These are phyloP conservation scores for Ganoderma lingzhi DNA, from an alignment of 1,284 basidiomycete species.

Conservation along the genomic window DNA sequence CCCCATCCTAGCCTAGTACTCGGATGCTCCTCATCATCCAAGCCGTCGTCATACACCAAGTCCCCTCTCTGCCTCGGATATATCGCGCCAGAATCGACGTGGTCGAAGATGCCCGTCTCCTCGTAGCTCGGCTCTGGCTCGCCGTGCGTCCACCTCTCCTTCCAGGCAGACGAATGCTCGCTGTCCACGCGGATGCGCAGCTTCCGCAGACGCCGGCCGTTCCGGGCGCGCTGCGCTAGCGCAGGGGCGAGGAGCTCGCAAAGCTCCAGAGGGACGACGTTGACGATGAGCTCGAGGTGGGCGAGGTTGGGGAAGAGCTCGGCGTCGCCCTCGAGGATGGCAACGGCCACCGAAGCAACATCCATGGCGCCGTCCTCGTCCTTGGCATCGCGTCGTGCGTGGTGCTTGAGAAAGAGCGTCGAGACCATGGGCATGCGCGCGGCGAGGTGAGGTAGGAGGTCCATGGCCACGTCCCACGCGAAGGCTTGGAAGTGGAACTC, in stretches of 20 bases:
- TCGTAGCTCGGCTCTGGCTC: not conserved
- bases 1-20: not conserved
- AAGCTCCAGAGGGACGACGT: not conserved
- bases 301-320: not conserved
- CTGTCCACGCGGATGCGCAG: not conserved
- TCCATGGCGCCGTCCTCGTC: not conserved
- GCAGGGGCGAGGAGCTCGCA: not conserved
- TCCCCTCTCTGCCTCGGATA: not conserved
- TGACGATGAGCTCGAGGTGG: slow-evolving; percentile 2
- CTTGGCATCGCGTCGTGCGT: too few relatives aligned
- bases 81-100: not conserved
- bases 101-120: not conserved
- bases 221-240: not conserved
- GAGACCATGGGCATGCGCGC: too few relatives aligned
- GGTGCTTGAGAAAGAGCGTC: too few relatives aligned
- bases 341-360: not conserved
- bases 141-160: too few relatives aligned
- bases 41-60: not conserved
- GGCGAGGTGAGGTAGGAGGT: not conserved
- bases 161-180: not conserved
- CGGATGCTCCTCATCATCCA: not conserved
- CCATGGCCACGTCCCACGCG: not conserved
- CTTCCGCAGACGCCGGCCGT: not conserved
- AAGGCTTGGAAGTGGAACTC: not conserved
- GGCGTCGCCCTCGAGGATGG: not conserved